phyloP scores from a whole-genome alignment of 805 yeast genomes.

The Candida caryicola region DNA sequence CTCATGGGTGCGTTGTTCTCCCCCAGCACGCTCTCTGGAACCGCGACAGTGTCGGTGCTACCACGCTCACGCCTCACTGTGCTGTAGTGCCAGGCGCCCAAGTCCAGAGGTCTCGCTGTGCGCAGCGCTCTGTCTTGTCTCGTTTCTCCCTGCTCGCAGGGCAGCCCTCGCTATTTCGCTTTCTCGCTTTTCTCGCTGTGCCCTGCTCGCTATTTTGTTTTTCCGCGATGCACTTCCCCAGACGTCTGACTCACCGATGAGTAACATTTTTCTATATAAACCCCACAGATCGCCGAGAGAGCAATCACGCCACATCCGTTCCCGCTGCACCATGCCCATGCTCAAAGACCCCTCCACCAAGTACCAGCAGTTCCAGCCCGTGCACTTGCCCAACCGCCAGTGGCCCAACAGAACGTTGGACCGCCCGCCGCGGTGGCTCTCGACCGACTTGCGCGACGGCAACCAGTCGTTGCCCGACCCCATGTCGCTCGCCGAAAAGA shows the following conservation, averaged over 20 bases:
- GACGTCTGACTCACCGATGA: background rate
- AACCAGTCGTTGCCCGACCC: constrained; percentile 86
- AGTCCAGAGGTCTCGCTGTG: too few relatives aligned
- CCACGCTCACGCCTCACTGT: too few relatives aligned
- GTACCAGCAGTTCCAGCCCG: constrained; percentile 55
- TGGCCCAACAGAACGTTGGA: constrained; percentile 65
- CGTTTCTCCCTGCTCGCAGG: too few relatives aligned
- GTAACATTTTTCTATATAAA: too few relatives aligned
- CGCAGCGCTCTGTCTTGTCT: too few relatives aligned
- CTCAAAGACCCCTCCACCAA: constrained; percentile 60
- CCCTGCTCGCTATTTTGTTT: background rate
- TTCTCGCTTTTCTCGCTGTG: too few relatives aligned
- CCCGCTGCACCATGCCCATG: constrained; percentile 31
- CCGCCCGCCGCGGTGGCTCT: constrained; percentile 76
- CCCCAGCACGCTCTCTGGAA: too few relatives aligned
- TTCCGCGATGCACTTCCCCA: constrained; percentile 1
- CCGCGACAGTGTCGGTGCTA: too few relatives aligned
- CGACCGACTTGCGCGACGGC: constrained; percentile 82
- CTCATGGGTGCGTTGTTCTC: too few relatives aligned
- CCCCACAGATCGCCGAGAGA: background rate
- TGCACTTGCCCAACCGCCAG: constrained; percentile 57
- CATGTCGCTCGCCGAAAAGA: constrained; percentile 78
- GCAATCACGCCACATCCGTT: constrained; percentile 1
- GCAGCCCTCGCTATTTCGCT: too few relatives aligned
- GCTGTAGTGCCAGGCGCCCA: too few relatives aligned